phyloP scores from a whole-genome alignment of 2,329 filamentous ascomycete genomes.

The Pseudogymnoascus sp. region DNA sequence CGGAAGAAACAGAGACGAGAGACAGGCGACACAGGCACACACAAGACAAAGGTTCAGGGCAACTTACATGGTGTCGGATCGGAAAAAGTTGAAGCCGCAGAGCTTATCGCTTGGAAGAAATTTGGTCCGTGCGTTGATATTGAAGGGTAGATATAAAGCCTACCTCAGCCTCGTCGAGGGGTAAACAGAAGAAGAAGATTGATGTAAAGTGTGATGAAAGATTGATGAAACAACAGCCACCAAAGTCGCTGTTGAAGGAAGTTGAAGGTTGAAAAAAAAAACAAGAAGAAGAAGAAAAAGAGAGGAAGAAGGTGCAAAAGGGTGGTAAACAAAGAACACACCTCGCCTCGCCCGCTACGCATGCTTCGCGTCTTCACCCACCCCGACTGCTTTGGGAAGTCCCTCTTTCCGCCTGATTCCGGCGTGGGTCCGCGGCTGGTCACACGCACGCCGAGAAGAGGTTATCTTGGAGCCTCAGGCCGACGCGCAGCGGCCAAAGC shows the following conservation, averaged over 20 bases:
- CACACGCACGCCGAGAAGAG: neutral
- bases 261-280: neutral
- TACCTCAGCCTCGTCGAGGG: neutral
- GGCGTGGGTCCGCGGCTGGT: neutral
- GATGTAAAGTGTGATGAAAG: neutral
- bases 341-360: neutral
- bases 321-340: neutral
- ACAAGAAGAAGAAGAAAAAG: neutral
- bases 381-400: neutral
- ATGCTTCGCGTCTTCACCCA: neutral
- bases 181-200: neutral
- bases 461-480: neutral
- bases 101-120: neutral
- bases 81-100: neutral
- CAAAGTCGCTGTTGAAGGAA: neutral
- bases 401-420: neutral
- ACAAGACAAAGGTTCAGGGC: neutral
- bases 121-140: neutral
- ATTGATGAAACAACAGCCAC: neutral
- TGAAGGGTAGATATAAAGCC: neutral
- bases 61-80: neutral
- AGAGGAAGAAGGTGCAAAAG: neutral
- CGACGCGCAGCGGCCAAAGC: neutral
- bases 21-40: neutral
- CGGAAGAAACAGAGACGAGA: neutral